These are phyloP conservation scores for Ceratopteris richardii DNA, from an alignment of 75 land plant species.

Conservation along the genomic window DNA sequence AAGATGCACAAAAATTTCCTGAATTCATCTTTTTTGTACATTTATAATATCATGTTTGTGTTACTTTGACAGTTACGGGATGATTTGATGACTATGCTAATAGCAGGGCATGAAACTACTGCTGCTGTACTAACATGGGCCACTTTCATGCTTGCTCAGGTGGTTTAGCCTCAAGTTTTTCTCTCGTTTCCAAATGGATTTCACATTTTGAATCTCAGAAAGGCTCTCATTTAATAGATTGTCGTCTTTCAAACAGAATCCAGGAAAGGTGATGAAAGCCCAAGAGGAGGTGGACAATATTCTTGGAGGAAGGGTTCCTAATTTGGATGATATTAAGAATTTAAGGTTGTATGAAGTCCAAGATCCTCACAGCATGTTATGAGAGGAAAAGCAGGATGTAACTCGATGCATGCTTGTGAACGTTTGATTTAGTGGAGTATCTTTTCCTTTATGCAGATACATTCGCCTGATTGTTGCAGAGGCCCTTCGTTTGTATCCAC, in stretches of 20 bases:
- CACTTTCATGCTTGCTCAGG: constrained; percentile 87
- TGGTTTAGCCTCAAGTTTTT: constrained; percentile 6
- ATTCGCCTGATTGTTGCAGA: constrained; percentile 77
- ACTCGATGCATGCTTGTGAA: too few relatives aligned
- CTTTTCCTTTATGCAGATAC: constrained; percentile 43
- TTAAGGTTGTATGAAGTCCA: constrained; percentile 56
- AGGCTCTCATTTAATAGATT: neutral
- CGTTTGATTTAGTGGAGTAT: too few relatives aligned
- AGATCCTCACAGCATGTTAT: neutral
- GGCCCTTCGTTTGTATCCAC: constrained; percentile 88
- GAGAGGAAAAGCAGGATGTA: too few relatives aligned
- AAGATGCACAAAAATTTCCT: too few relatives aligned
- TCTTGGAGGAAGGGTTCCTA: constrained; percentile 49
- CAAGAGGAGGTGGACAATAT: constrained; percentile 81
- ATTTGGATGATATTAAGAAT: constrained; percentile 50
- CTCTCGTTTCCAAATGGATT: neutral
- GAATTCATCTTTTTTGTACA: too few relatives aligned
- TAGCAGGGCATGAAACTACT: constrained; percentile 99
- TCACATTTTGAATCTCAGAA: neutral
- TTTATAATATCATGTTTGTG: neutral
- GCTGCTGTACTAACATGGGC: constrained; percentile 99
- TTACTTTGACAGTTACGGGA: constrained; percentile 66
- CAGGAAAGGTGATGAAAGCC: constrained; percentile 73
- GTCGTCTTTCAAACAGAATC: constrained; percentile 49
- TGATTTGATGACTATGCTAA: constrained; percentile 99